Evolutionary conservation across 371 early-diverging fungal species (phyloP), one percentile per base, ranked within the genome.

Genomic region (Lichtheimia corymbifera): DNA sequence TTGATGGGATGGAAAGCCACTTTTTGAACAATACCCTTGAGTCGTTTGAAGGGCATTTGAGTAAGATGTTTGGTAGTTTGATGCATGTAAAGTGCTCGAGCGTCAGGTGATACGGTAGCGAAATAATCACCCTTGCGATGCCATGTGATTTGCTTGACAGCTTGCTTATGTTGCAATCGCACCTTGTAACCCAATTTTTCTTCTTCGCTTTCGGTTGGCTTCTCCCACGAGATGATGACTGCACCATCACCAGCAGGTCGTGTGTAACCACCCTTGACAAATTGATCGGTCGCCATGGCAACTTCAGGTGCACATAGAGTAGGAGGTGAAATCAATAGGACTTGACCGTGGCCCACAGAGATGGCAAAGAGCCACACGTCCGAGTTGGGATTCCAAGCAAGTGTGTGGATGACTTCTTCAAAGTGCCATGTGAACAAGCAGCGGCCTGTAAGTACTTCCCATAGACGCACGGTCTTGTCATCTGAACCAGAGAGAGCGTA

Each of bases 41-140:
- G 84, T 64, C 91, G 92, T 57, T 82, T 88, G 86, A 97, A 97
- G 4, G 97, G 95, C 47, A 88, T 86, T 72, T 97, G 98, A 5
- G 93, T 86, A 65, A 86, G 88, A 68, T 88, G 88, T 73, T 90
- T 90, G 44, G 95, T 88, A 42, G 96, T 63, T 77, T 97, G 96
- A 79, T 98, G 99, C 58, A 98, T 92, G 42, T 91, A 72, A 6
- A 98, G 91, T 4, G 95, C 82, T 17, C 76, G 67, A 53, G 85
- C 82, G 41, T 84, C 91, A 4, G 96, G 88, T 1, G 90, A 81
- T 9, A 96, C 88, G 7, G 93, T 89, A 4, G 93, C 88, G 72
- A 97, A 87, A 73, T 98, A 97, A 73, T 98, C 97, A 63, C 99
- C 99, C 74, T 92, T 93, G 58, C 93, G 85, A 76, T 98, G 99